Conservation (phyloP, 2,329 filamentous ascomycete genomes). For the Fusarium graminum region DNA sequence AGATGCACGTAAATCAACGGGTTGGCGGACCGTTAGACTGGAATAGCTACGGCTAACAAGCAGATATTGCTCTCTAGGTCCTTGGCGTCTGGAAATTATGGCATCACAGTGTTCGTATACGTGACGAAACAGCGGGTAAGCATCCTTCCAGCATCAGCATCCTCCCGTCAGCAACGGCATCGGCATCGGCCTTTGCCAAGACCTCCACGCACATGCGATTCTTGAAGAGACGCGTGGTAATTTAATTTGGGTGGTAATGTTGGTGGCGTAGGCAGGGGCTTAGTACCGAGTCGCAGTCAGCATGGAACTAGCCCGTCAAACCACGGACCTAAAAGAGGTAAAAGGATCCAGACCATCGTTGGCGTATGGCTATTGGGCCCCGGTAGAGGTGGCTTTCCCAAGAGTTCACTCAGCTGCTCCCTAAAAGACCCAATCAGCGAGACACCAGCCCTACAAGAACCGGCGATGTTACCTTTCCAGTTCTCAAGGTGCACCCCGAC, state of each 20-base stretch:
- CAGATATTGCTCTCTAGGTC: not conserved
- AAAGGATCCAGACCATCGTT: constrained; percentile 33
- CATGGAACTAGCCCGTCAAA: constrained; percentile 3
- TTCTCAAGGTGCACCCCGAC: constrained; percentile 4
- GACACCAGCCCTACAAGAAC: constrained; percentile 38
- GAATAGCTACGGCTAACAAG: constrained; percentile 22
- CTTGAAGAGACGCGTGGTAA: constrained; percentile 15
- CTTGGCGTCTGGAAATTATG: not conserved
- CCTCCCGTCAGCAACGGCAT: constrained; percentile 6
- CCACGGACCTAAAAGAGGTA: not conserved
- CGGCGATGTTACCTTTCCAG: constrained; percentile 13
- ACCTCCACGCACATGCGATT: not conserved
- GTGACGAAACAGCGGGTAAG: not conserved
- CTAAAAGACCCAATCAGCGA: constrained; percentile 32
- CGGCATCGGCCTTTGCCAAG: constrained; percentile 22
- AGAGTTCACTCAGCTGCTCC: constrained; percentile 29
- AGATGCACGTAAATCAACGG: constrained; percentile 4
- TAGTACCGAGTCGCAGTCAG: constrained; percentile 23
- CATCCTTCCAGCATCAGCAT: constrained; percentile 13
- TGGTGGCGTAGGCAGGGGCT: constrained; percentile 25
- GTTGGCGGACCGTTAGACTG: constrained; percentile 13
- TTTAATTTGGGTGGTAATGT: constrained; percentile 11
- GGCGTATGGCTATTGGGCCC: constrained; percentile 34
- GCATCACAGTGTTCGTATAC: not conserved
- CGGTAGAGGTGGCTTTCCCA: constrained; percentile 33